Evolutionary conservation across 2,329 filamentous ascomycete genomes (phyloP).

Genomic region (Penicillium sp.): DNA sequence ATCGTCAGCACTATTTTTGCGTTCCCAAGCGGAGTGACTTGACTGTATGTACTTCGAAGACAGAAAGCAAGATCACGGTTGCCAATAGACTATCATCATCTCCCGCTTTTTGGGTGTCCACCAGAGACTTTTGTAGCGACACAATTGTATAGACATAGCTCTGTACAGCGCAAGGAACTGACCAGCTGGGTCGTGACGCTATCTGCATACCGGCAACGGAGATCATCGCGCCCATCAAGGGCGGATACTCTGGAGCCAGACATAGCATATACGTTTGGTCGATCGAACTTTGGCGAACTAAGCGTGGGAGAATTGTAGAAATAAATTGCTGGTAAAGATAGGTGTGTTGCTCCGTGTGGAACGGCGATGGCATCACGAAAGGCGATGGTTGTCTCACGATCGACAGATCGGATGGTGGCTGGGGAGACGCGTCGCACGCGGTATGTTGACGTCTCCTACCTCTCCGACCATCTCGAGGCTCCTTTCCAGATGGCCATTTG

Average conservation of each 20-base stretch:
- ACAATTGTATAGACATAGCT: slow-evolving; percentile 18
- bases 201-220: slow-evolving; percentile 18
- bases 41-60: slow-evolving; percentile 21
- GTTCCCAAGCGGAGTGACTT: background rate
- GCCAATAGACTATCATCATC: slow-evolving; percentile 19
- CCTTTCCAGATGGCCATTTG: slow-evolving; percentile 7
- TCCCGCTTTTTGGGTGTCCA: background rate
- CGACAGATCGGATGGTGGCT: background rate
- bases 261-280: slow-evolving; percentile 20
- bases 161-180: slow-evolving; percentile 7
- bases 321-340: slow-evolving; percentile 20
- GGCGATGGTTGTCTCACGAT: slow-evolving; percentile 4
- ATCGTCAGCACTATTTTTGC: background rate
- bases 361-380: slow-evolving; percentile 18
- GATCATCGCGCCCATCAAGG: slow-evolving; percentile 21
- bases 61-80: slow-evolving; percentile 16
- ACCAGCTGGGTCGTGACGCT: background rate
- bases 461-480: background rate
- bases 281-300: slow-evolving; percentile 18
- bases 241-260: slow-evolving; percentile 19
- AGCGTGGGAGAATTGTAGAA: slow-evolving; percentile 8
- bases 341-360: slow-evolving; percentile 13
- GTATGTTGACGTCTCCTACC: background rate
- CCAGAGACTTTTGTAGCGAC: slow-evolving; percentile 4
- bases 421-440: background rate